A percentile compares a stretch with the other conserved stretches of the same genome.
These are phyloP conservation scores for Podosphaera leucotricha DNA, from an alignment of 2,329 filamentous ascomycete species.

Conservation along the genomic window DNA sequence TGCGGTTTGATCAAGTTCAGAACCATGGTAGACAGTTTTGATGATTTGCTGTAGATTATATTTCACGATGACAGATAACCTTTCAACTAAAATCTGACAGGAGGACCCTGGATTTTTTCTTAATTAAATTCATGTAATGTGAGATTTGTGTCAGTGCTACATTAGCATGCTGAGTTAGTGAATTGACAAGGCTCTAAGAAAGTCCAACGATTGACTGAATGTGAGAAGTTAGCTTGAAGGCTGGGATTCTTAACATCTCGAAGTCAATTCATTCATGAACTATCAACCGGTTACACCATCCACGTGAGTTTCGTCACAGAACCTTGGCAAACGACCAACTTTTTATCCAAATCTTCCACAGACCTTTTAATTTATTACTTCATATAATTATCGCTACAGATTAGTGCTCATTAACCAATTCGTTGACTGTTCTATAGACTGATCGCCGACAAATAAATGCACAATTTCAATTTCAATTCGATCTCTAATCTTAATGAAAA, in stretches of 20 bases:
- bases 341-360: no score
- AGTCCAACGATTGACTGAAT: no score
- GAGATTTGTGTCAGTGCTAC: neutral
- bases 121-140: neutral
- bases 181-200: neutral
- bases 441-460: no score
- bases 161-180: neutral
- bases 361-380: no score
- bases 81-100: neutral
- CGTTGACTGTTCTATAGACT: no score
- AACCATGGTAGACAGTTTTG: neutral
- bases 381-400: no score
- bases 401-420: no score
- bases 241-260: neutral
- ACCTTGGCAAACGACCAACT: neutral
- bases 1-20: neutral
- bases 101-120: neutral
- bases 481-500: no score
- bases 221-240: no score
- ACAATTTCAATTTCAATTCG: no score
- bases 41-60: neutral
- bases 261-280: neutral
- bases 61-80: neutral
- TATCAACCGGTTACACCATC: neutral
- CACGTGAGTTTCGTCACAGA: neutral